These are phyloP conservation scores for Karstenula rhodostoma DNA, from an alignment of 2,329 filamentous ascomycete genomes.

Conservation along the genomic window DNA sequence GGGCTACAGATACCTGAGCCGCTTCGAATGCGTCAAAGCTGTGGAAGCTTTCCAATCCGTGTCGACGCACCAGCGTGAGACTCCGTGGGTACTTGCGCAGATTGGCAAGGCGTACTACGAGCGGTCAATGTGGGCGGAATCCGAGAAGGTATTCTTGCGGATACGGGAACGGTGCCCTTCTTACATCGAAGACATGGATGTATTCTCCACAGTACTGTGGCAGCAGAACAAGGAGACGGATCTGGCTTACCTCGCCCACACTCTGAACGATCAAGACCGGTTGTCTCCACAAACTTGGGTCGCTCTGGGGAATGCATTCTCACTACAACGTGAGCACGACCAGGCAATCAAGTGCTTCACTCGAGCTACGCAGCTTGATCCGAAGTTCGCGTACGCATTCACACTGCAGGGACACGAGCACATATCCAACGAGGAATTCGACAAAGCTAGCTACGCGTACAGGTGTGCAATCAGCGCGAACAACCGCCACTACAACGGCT, in stretches of 20 bases:
- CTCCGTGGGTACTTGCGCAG: slow-evolving; percentile 90
- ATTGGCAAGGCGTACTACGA: slow-evolving; percentile 93
- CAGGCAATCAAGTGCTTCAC: slow-evolving; percentile 95
- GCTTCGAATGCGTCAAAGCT: slow-evolving; percentile 81
- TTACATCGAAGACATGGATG: slow-evolving; percentile 92
- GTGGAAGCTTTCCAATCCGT: slow-evolving; percentile 76
- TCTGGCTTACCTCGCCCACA: slow-evolving; percentile 89
- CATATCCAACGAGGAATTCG: slow-evolving; percentile 94
- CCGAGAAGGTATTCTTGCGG: slow-evolving; percentile 84
- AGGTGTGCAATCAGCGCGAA: slow-evolving; percentile 86
- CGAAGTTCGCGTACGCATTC: slow-evolving; percentile 92
- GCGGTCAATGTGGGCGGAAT: slow-evolving; percentile 83
- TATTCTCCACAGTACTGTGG: slow-evolving; percentile 99
- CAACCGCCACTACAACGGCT: slow-evolving; percentile 94
- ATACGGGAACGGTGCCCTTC: slow-evolving; percentile 83
- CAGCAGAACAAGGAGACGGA: slow-evolving; percentile 92
- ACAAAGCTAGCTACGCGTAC: slow-evolving; percentile 90
- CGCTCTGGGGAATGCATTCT: slow-evolving; percentile 93
- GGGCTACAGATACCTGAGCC: slow-evolving; percentile 79
- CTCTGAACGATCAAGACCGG: slow-evolving; percentile 85
- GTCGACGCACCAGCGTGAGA: slow-evolving; percentile 79
- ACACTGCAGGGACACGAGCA: slow-evolving; percentile 97
- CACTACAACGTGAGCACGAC: slow-evolving; percentile 89
- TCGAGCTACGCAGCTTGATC: slow-evolving; percentile 87
- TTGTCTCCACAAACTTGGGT: slow-evolving; percentile 96